Percentiles rank a stretch among this genome's conserved stretches.
phyloP scores from a whole-genome alignment of 805 yeast genomes.

The Cyberlindnera sargentensis region DNA sequence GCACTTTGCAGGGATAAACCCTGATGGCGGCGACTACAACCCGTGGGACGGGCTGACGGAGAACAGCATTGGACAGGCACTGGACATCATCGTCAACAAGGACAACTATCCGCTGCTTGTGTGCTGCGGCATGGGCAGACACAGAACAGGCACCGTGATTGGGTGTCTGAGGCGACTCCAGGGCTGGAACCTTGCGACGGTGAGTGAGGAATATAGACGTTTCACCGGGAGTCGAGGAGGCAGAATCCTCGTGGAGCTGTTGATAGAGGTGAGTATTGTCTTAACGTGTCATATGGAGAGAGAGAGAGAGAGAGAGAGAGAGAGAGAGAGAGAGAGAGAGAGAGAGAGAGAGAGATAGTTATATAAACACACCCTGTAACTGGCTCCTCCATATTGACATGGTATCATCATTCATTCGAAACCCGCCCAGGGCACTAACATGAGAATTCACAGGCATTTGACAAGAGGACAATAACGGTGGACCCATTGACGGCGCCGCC shows the following conservation, averaged over 20 bases:
- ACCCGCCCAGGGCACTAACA: too few relatives aligned
- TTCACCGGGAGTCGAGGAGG: constrained; percentile 94
- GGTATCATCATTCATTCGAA: too few relatives aligned
- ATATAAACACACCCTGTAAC: too few relatives aligned
- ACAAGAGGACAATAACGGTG: constrained; percentile 37
- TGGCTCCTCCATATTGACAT: too few relatives aligned
- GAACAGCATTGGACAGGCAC: constrained; percentile 68
- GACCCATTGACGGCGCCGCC: constrained; percentile 38
- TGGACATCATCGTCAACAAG: constrained; percentile 65
- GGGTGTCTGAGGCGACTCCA: constrained; percentile 90
- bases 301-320: too few relatives aligned
- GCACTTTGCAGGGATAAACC: constrained; percentile 76
- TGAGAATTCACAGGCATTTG: constrained; percentile 38
- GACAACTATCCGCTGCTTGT: constrained; percentile 80
- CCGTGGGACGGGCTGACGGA: constrained; percentile 97
- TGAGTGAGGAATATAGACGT: constrained; percentile 88
- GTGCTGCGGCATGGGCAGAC: constrained; percentile 98
- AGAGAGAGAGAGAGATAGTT: too few relatives aligned
- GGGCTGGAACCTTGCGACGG: constrained; percentile 95
- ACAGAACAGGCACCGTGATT: constrained; percentile 92
- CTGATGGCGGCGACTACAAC: constrained; percentile 69
- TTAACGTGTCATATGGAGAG: background rate
- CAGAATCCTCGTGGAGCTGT: constrained; percentile 80
- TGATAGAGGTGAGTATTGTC: constrained; percentile 43
- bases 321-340: too few relatives aligned